A percentile compares a stretch with the other conserved stretches of the same genome.
Evolutionary conservation across 2,329 filamentous ascomycete genomes (phyloP).

Genomic region (Xylaria digitata): DNA sequence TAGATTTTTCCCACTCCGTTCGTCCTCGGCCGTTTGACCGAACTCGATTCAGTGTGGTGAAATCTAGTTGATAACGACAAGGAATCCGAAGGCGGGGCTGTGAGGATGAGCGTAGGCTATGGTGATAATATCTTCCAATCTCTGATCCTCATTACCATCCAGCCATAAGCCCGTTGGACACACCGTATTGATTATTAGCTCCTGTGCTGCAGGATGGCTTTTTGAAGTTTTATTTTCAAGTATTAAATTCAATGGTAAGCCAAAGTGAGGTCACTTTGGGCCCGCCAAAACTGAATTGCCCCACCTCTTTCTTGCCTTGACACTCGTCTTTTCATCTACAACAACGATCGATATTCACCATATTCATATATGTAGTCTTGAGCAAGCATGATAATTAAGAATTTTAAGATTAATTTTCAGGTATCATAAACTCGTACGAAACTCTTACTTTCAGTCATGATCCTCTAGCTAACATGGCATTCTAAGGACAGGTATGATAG

Average conservation of each 20-base stretch:
- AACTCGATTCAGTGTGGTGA: not conserved
- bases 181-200: too few relatives aligned
- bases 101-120: not conserved
- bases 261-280: constrained; percentile 8
- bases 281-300: not conserved
- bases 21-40: not conserved
- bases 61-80: too few relatives aligned
- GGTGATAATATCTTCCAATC: not conserved
- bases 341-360: too few relatives aligned
- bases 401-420: not conserved
- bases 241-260: not conserved
- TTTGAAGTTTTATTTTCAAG: too few relatives aligned
- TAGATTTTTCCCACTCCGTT: not conserved
- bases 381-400: not conserved
- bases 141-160: not conserved
- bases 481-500: not conserved
- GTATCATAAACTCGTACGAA: not conserved
- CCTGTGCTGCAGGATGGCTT: not conserved
- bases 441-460: not conserved
- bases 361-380: too few relatives aligned
- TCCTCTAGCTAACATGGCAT: not conserved
- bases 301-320: not conserved
- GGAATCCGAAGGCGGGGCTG: not conserved
- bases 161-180: not conserved
- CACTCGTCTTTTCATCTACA: too few relatives aligned